These are phyloP conservation scores for Panaeolus papilionaceus DNA, from an alignment of 768 basidiomycete genomes.

Conservation along the genomic window DNA sequence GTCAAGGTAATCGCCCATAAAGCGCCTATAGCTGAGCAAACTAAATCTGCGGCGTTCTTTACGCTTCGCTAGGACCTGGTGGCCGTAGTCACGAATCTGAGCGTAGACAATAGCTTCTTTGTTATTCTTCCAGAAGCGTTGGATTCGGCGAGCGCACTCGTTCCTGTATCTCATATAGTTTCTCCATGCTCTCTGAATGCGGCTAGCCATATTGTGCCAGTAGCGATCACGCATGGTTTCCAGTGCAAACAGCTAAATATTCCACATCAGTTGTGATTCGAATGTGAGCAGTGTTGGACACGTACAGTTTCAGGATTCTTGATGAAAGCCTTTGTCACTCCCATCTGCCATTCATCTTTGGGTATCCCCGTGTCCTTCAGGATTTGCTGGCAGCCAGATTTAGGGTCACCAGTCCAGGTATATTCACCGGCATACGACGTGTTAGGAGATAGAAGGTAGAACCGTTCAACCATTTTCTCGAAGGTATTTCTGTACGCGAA, in stretches of 20 bases:
- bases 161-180: slow-evolving; percentile 96
- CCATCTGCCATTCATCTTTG: slow-evolving; percentile 99
- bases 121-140: slow-evolving; percentile 99
- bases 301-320: slow-evolving; percentile 97
- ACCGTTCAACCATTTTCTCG: slow-evolving; percentile 98
- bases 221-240: slow-evolving; percentile 99
- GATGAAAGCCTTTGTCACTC: slow-evolving; percentile 97
- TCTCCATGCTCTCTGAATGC: slow-evolving; percentile 96
- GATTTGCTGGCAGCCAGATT: slow-evolving; percentile 92
- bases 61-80: slow-evolving; percentile 86
- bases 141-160: slow-evolving; percentile 94
- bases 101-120: slow-evolving; percentile 92
- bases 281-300: slow-evolving; percentile 6
- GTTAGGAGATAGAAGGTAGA: slow-evolving; percentile 92
- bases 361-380: slow-evolving; percentile 95
- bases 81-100: slow-evolving; percentile 92
- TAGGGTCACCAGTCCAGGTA: slow-evolving; percentile 91
- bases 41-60: slow-evolving; percentile 96
- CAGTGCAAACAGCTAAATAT: slow-evolving; percentile 85
- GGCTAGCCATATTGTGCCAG: slow-evolving; percentile 99
- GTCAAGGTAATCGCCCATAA: slow-evolving; percentile 96
- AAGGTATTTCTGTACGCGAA: slow-evolving; percentile 99
- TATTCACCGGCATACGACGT: slow-evolving; percentile 99
- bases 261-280: slow-evolving; percentile 12
- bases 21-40: slow-evolving; percentile 91